Base-by-base conservation (phyloP, 306 rosid genomes). In the Acacia acuminata region DNA sequence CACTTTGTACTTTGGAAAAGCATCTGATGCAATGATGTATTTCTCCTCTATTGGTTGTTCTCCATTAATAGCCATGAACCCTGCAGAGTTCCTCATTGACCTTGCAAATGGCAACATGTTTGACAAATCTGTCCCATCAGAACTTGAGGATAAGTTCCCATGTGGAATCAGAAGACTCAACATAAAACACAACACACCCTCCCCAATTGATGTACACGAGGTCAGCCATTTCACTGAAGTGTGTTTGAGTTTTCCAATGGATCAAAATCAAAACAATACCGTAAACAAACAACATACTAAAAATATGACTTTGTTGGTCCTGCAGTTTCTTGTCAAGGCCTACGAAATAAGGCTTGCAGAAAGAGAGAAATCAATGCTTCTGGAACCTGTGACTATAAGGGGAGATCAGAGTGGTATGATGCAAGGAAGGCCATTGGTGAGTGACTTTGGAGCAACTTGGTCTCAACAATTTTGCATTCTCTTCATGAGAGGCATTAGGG, bases 41-140 rank as follows among this genome's bases (percentile, higher is more conserved):
- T 71, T 71, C 76, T 71, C 58, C 76, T 71, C 76, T 8, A 71
- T 71, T 71, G 76, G 76, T 44, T 71, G 76, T 45, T 71, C 76
- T 71, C 76, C 76, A 12, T 44, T 45, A 38, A 71, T 71, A 71
- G 40, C 76, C 58, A 71, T 71, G 76, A 71, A 71, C 58, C 76
- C 76, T 12, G 76, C 76, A 25, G 76, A 71, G 17, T 71, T 71
- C 22, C 76, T 71, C 38, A 71, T 71, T 45, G 76, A 71, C 76
- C 76, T 71, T 24, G 76, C 76, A 44, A 71, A 71, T 71, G 76
- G 76, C 58, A 71, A 44, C 58, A 71, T 71, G 58, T 44, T 12
- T 22, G 76, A 71, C 58, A 71, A 71, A 71, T 71, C 76, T 71
- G 22, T 71, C 58, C 76, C 76, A 24, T 44, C 76, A 71, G 40